Evolutionary conservation across 2,329 filamentous ascomycete species (phyloP).

Genomic region (Chrysoporthe deuterocubensis): DNA sequence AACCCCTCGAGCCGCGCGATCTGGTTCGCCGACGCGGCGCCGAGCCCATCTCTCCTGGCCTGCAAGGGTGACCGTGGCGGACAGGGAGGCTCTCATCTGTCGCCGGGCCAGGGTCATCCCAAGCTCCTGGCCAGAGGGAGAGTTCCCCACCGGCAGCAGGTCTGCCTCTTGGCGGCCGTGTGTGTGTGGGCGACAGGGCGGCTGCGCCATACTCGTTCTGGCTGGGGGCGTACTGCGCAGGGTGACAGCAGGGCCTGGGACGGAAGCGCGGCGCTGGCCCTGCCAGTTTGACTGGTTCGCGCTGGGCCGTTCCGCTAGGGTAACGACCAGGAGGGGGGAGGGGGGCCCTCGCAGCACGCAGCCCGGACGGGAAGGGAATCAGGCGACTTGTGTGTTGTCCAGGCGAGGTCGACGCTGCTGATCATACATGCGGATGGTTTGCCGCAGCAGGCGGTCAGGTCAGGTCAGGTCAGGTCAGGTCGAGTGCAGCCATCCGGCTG

Average conservation of each 20-base stretch:
- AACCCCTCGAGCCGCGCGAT: neutral
- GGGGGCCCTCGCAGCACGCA: neutral
- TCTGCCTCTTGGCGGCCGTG: neutral
- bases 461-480: neutral
- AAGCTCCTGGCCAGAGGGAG: neutral
- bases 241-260: neutral
- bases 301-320: too few relatives aligned
- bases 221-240: too few relatives aligned
- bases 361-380: neutral
- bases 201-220: neutral
- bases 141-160: neutral
- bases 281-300: too few relatives aligned
- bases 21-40: neutral
- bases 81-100: neutral
- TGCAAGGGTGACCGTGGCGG: neutral
- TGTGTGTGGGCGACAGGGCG: neutral
- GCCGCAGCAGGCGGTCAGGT: slow-evolving; percentile 1
- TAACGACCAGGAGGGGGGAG: neutral
- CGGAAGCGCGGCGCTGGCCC: neutral
- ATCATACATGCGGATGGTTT: neutral
- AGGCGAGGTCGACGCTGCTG: neutral
- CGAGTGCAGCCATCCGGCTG: neutral
- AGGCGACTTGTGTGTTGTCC: neutral
- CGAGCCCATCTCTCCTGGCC: neutral
- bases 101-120: neutral